These are phyloP conservation scores for Mentha longifolia DNA, from an alignment of 257 asterid species.

Conservation along the genomic window DNA sequence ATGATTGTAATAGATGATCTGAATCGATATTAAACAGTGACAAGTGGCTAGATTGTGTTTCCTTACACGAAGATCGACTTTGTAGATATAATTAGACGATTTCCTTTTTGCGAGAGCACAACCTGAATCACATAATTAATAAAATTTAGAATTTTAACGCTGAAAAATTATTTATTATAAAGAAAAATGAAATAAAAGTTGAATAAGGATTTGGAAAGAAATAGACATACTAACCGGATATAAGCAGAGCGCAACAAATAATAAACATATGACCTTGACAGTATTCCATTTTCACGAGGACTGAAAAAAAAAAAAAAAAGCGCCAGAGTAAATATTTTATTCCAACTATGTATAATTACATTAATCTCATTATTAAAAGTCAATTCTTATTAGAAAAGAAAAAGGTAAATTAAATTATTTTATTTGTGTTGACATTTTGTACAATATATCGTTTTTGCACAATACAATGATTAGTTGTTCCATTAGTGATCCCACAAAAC, in stretches of 20 bases:
- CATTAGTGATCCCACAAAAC: too few relatives aligned
- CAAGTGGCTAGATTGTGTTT: neutral
- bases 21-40: too few relatives aligned
- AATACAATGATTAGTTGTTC: too few relatives aligned
- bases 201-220: neutral
- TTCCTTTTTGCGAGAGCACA: slow-evolving; percentile 2
- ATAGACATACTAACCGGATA: slow-evolving; percentile 28
- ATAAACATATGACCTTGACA: slow-evolving; percentile 7
- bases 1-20: too few relatives aligned
- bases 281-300: slow-evolving; percentile 13
- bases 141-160: neutral
- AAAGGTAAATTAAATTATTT: neutral
- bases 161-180: neutral
- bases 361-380: too few relatives aligned
- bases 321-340: too few relatives aligned
- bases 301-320: neutral
- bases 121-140: slow-evolving; percentile 29
- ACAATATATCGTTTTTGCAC: too few relatives aligned
- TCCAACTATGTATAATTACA: too few relatives aligned
- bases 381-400: too few relatives aligned
- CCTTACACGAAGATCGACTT: slow-evolving; percentile 44
- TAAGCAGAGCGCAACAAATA: slow-evolving; percentile 26
- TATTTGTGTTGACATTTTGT: too few relatives aligned
- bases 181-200: neutral
- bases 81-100: slow-evolving; percentile 41